Percentiles rank a stretch among this genome's conserved stretches.
Conservation (phyloP, 345 rosid genomes). For the Camelina laxa region DNA sequence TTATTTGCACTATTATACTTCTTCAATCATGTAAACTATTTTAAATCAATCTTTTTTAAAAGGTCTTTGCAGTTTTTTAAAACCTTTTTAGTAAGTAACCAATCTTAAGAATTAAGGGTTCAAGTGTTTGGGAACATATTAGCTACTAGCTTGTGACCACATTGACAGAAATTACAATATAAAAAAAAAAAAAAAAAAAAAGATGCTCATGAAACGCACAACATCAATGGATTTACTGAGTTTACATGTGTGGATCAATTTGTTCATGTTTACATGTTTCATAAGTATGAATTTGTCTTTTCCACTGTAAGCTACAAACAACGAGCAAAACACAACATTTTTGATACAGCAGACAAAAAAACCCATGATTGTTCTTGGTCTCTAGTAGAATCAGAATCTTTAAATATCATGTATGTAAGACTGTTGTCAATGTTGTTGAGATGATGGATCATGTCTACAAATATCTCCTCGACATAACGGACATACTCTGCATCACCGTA, state of each 20-base stretch:
- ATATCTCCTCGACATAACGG: conserved; percentile 96
- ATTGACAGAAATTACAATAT: not conserved
- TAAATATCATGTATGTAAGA: conserved; percentile 1
- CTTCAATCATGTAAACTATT: not conserved
- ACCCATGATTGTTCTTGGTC: conserved; percentile 29
- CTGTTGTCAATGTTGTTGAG: conserved; percentile 49
- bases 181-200: not conserved
- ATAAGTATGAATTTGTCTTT: not conserved
- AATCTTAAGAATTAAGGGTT: not conserved
- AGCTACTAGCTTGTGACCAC: not conserved
- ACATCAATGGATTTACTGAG: conserved; percentile 27
- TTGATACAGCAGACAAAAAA: conserved; percentile 26
- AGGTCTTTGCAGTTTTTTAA: not conserved
- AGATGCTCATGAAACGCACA: conserved; percentile 12
- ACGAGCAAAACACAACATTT: conserved; percentile 36
- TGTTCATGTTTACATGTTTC: conserved; percentile 16
- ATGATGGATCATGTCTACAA: conserved; percentile 61
- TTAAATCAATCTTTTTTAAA: not conserved
- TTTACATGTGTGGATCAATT: conserved; percentile 34
- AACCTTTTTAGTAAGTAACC: not conserved
- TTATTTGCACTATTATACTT: not conserved
- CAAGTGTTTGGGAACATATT: not conserved
- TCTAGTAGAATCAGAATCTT: conserved; percentile 29
- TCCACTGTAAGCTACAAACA: conserved; percentile 22
- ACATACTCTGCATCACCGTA: conserved; percentile 71